Percentiles rank a stretch among this genome's conserved stretches.
phyloP scores from a whole-genome alignment of 108 stramenopile species.

The Skeletonema tropicum region DNA sequence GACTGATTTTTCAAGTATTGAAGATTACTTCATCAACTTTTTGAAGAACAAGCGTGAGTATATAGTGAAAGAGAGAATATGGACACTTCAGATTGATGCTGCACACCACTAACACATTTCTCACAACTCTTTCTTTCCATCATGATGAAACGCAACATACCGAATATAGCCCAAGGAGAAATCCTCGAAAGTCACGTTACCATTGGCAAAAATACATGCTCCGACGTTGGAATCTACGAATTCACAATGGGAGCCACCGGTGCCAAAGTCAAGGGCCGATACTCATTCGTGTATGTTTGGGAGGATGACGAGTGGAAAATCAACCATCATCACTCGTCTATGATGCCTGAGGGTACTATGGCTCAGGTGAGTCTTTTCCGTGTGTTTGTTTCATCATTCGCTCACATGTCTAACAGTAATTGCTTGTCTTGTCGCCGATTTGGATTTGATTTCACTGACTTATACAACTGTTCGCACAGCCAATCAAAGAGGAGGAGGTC shows the following conservation, averaged over 20 bases:
- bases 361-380: too few relatives aligned
- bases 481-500: slow-evolving; percentile 47
- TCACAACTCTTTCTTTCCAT: too few relatives aligned
- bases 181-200: too few relatives aligned
- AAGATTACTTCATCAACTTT: too few relatives aligned
- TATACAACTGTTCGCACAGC: not conserved
- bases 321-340: slow-evolving; percentile 67
- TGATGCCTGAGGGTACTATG: slow-evolving; percentile 59
- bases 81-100: too few relatives aligned
- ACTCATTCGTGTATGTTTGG: slow-evolving; percentile 60
- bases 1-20: slow-evolving; percentile 14
- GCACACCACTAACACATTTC: too few relatives aligned
- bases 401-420: too few relatives aligned
- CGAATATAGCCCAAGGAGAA: not conserved
- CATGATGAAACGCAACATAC: not conserved
- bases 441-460: too few relatives aligned
- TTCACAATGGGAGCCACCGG: slow-evolving; percentile 64
- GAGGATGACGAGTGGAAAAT: slow-evolving; percentile 74
- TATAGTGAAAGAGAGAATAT: not conserved
- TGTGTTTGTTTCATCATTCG: too few relatives aligned
- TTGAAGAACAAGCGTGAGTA: too few relatives aligned
- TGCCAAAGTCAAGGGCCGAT: slow-evolving; percentile 57
- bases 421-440: too few relatives aligned
- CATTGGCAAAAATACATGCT: not conserved
- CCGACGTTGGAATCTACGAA: not conserved